Conservation (phyloP, 768 basidiomycete genomes). For the Sutorius australiensis region DNA sequence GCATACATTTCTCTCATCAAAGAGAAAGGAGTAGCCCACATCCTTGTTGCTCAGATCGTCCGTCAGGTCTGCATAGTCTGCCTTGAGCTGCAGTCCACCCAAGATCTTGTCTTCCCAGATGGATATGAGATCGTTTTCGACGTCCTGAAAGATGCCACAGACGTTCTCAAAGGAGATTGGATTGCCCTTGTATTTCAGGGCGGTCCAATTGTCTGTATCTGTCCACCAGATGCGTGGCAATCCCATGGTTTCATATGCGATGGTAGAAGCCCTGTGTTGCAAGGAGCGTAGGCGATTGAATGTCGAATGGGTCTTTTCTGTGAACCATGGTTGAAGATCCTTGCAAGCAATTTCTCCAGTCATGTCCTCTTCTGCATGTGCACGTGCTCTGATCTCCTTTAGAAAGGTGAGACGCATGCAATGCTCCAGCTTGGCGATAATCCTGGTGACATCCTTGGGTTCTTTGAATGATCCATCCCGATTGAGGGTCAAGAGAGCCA, state of each 20-base stretch:
- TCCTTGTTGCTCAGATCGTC: slow-evolving; percentile 20
- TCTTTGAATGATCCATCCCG: slow-evolving; percentile 19
- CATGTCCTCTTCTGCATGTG: not conserved
- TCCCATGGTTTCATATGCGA: not conserved
- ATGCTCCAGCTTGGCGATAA: slow-evolving; percentile 8
- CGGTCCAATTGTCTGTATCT: not conserved
- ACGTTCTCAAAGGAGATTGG: not conserved
- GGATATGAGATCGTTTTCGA: not conserved
- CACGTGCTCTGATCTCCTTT: not conserved
- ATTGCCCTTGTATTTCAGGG: slow-evolving; percentile 2
- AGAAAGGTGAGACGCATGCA: slow-evolving; percentile 10
- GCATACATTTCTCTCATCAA: not conserved
- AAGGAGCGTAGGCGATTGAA: slow-evolving; percentile 5
- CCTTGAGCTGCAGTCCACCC: not conserved
- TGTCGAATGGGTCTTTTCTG: slow-evolving; percentile 1
- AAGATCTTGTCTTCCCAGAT: slow-evolving; percentile 17
- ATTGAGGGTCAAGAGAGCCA: not conserved
- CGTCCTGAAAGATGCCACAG: not conserved
- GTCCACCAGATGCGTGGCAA: slow-evolving; percentile 6
- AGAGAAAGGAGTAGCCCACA: not conserved
- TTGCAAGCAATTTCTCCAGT: not conserved
- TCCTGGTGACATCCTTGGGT: not conserved
- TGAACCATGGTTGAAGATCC: not conserved
- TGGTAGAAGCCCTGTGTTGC: slow-evolving; percentile 1
- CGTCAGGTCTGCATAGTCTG: slow-evolving; percentile 8